Evolutionary conservation across 164 flowering plant genomes (phyloP), one percentile per base, ranked within the genome.

Genomic region (Sedum album): DNA sequence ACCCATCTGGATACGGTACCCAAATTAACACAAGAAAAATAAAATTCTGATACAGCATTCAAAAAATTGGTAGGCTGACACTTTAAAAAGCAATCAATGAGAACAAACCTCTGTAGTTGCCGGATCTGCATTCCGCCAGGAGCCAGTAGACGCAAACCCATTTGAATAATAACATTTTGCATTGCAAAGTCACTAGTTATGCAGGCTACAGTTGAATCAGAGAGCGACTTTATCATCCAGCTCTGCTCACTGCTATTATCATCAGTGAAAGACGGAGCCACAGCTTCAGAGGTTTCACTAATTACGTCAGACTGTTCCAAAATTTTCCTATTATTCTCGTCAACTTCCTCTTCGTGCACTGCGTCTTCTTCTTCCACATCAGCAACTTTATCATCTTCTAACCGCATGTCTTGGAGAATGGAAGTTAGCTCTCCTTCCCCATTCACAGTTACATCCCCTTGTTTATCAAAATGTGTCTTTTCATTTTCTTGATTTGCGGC

Each of bases 61-160:
- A n/a, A n/a, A n/a, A n/a, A n/a, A n/a, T n/a, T n/a, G n/a, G n/a
- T 28, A 9, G 15, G 28, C 11, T n/a, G 42, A 35, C 66, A 35
- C 18, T 20, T 35, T 41, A 5, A 18, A 30, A 64, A 64, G 66
- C 8, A 31, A 64, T 11, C 6, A n/a, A 36, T 63, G 10, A 25
- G 33, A 21, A 57, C n/a, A 70, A 72, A 92, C 99, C 99, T 88
- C 73, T 92, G 92, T 35, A 95, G 80, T 81, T 90, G 80, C 21
- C 89, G 99, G 21, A 95, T 92, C 81, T 95, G 99, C 89, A 85
- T 85, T 67, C 99, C 99, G 64, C 88, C 92, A 46, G 97, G 91
- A 14, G 97, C 96, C 66, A 92, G 66, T 68, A 95, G 82, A 20
- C 97, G 90, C 70, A 95, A 78, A 60, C 99, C 97, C 82, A 95